A percentile compares a stretch with the other conserved stretches of the same genome.
These are phyloP conservation scores for Penicillium brevicompactum DNA, from an alignment of 2,329 filamentous ascomycete species.

Conservation along the genomic window DNA sequence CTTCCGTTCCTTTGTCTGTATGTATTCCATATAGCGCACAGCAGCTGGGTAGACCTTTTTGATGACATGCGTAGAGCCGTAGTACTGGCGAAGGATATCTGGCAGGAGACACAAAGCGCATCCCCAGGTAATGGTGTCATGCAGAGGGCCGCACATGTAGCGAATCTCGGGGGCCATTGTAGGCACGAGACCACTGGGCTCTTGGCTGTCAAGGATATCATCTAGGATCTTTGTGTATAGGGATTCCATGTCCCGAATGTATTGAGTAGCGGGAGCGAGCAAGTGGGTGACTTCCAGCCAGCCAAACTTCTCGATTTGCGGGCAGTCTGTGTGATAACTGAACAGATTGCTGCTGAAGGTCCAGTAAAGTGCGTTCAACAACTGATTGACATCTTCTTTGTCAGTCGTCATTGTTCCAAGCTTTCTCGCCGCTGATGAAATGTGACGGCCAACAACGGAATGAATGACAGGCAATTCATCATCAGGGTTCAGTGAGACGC, in stretches of 20 bases:
- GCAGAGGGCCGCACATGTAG: constrained; percentile 53
- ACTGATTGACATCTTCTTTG: constrained; percentile 23
- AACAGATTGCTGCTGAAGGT: constrained; percentile 48
- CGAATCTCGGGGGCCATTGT: constrained; percentile 52
- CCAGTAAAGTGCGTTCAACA: constrained; percentile 48
- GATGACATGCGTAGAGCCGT: constrained; percentile 25
- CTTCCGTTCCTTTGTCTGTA: constrained; percentile 24
- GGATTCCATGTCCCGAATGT: constrained; percentile 50
- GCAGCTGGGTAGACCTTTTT: constrained; percentile 21
- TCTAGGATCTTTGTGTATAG: constrained; percentile 52
- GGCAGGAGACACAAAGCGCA: constrained; percentile 27
- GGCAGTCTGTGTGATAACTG: constrained; percentile 53
- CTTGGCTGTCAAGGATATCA: constrained; percentile 51
- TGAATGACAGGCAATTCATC: constrained; percentile 18
- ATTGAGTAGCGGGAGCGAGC: constrained; percentile 49
- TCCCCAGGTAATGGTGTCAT: constrained; percentile 43
- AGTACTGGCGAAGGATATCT: constrained; percentile 23
- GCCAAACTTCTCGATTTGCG: constrained; percentile 52
- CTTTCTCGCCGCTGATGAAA: constrained; percentile 23
- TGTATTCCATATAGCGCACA: constrained; percentile 29
- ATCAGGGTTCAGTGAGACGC: constrained; percentile 12
- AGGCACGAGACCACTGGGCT: constrained; percentile 48
- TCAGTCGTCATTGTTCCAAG: constrained; percentile 26
- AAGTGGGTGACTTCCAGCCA: constrained; percentile 53
- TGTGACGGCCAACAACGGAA: constrained; percentile 21